Evolutionary conservation across 2,329 filamentous ascomycete genomes (phyloP), one percentile per base, ranked within the genome.

Genomic region (Pseudocercospora pini-densiflorae): DNA sequence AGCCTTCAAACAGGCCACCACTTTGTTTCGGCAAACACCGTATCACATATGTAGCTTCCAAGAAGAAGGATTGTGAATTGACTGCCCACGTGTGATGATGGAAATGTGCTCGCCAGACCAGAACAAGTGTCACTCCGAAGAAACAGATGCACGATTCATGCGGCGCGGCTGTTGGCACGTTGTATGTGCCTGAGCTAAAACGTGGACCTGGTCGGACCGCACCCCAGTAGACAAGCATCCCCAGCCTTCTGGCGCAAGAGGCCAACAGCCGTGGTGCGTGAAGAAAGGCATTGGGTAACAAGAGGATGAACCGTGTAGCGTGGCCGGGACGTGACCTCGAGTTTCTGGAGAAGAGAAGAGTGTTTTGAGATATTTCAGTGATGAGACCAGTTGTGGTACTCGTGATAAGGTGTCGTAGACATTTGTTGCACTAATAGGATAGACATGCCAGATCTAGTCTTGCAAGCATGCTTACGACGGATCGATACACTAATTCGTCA

Each of bases 241-340:
- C 45, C 45, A 47, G 45, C 21, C n/a, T 47, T 47, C n/a, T 47
- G 45, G n/a, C 45, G n/a, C 45, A 47, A 47, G 45, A 47, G n/a
- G 45, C 8, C 45, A 47, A 47, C 45, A 47, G 45, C 45, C 45
- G 45, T 23, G 45, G 21, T 47, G 45, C 45, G 45, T n/a, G 40
- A 45, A 45, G 40, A 5, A 45, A 31, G 29, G 29, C 29, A 45
- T 45, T 19, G 40, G 45, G 45, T 23, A 47, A 47, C 21, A 5
- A 47, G 45, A n/a, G n/a, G 43, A n/a, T 47, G 31, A 27, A 27
- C 24, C 24, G 5, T 27, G 24, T 36, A 10, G 33, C 9, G 24
- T 36, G 33, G 33, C 9, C 33, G 33, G 10, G 14, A 36, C 33
- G 33, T 36, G 33, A 36, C 33, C 2, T 36, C 24, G 9, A 36